phyloP scores from a whole-genome alignment of 495 filamentous ascomycete genomes.

The Hyaloscypha variabilis region DNA sequence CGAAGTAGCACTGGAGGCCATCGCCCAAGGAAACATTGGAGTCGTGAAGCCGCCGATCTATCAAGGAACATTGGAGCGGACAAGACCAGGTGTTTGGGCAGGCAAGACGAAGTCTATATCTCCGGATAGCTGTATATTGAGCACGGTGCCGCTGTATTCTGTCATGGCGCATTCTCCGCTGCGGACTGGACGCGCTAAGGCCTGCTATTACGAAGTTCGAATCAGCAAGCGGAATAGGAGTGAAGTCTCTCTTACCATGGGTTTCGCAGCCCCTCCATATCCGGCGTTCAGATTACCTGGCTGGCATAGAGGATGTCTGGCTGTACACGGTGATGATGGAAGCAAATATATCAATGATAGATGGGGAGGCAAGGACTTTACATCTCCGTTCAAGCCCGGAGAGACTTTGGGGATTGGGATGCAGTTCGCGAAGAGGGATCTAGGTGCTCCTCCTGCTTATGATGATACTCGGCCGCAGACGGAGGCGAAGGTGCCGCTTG shows the following conservation, averaged over 20 bases:
- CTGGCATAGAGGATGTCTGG: constrained; percentile 87
- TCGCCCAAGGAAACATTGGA: constrained; percentile 28
- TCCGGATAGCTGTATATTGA: constrained; percentile 60
- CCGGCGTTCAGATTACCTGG: constrained; percentile 86
- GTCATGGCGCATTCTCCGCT: constrained; percentile 69
- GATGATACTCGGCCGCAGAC: constrained; percentile 24
- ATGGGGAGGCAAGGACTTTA: constrained; percentile 79
- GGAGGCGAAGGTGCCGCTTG: constrained; percentile 35
- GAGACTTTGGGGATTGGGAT: constrained; percentile 65
- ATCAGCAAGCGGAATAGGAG: constrained; percentile 46
- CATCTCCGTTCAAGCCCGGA: constrained; percentile 45
- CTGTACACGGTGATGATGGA: constrained; percentile 89
- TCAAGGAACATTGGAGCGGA: constrained; percentile 35
- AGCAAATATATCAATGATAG: constrained; percentile 84
- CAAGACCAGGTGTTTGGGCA: constrained; percentile 47
- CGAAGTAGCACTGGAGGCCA: constrained; percentile 35
- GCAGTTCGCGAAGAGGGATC: constrained; percentile 51
- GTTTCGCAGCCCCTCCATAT: constrained; percentile 81
- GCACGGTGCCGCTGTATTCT: constrained; percentile 76
- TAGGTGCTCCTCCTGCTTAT: constrained; percentile 30
- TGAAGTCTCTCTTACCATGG: constrained; percentile 71
- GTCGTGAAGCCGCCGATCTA: constrained; percentile 31
- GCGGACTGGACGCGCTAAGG: constrained; percentile 51
- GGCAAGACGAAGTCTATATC: constrained; percentile 35
- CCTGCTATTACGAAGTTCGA: constrained; percentile 80